A percentile compares a stretch with the other conserved stretches of the same genome.
phyloP scores from a whole-genome alignment of 2,329 filamentous ascomycete species.

The Eutypa lata region DNA sequence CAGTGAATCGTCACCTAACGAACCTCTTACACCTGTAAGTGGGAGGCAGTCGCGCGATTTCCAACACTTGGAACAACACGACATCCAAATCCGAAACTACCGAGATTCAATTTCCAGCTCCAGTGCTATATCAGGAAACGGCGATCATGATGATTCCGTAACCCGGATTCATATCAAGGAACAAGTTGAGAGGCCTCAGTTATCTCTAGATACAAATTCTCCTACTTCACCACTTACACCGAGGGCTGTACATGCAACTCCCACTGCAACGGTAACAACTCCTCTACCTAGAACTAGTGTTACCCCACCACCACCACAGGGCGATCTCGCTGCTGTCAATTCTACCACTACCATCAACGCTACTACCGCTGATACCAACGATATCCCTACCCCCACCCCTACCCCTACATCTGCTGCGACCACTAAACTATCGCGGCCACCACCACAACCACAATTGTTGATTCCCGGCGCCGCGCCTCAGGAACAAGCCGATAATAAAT shows the following conservation, averaged over 20 bases:
- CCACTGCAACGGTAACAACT: conserved; percentile 4
- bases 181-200: conserved; percentile 8
- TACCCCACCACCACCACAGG: background rate
- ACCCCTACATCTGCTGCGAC: background rate
- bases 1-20: conserved; percentile 53
- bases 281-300: conserved; percentile 9
- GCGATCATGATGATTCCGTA: conserved; percentile 15
- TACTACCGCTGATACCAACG: background rate
- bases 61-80: conserved; percentile 38
- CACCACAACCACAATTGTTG: background rate
- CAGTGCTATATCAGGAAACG: conserved; percentile 13
- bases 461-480: background rate
- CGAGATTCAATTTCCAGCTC: conserved; percentile 22
- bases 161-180: conserved; percentile 16
- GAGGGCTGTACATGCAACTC: conserved; percentile 6
- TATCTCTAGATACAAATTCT: conserved; percentile 7
- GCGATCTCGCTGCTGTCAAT: background rate
- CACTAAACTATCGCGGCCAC: background rate
- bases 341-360: background rate
- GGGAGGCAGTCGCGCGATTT: conserved; percentile 56
- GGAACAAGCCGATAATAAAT: background rate
- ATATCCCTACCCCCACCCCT: conserved; percentile 1
- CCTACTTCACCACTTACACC: conserved; percentile 6
- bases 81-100: conserved; percentile 17
- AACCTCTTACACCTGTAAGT: conserved; percentile 61